These are phyloP conservation scores for Vanderwaltozyma yarrowii DNA, from an alignment of 805 yeast genomes.

Conservation along the genomic window DNA sequence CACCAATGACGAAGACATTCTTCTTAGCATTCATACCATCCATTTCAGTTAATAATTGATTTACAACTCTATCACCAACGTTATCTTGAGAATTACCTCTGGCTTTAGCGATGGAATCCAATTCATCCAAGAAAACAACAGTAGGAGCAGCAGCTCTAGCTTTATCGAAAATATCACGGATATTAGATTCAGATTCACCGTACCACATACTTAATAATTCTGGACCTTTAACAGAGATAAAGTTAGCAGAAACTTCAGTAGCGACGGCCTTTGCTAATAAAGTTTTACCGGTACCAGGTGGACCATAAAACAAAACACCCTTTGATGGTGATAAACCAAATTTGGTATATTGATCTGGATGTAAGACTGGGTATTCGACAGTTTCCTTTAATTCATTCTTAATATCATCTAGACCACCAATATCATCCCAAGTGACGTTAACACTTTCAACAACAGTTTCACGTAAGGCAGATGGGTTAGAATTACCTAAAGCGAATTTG, in stretches of 20 bases:
- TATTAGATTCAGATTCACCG: slow-evolving; percentile 96
- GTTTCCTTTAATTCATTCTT: slow-evolving; percentile 97
- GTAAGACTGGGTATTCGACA: slow-evolving; percentile 96
- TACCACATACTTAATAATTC: slow-evolving; percentile 89
- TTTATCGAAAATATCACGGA: slow-evolving; percentile 95
- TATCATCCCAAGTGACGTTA: slow-evolving; percentile 98
- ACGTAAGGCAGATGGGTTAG: slow-evolving; percentile 97
- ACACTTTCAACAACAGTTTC: slow-evolving; percentile 99
- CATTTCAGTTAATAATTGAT: slow-evolving; percentile 95
- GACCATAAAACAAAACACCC: slow-evolving; percentile 98
- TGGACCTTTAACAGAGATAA: slow-evolving; percentile 61
- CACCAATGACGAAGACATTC: slow-evolving; percentile 98
- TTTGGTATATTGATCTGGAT: slow-evolving; percentile 97
- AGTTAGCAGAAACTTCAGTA: slow-evolving; percentile 96
- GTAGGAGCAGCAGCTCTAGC: slow-evolving; percentile 99
- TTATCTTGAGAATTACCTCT: slow-evolving; percentile 94
- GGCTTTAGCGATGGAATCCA: slow-evolving; percentile 96
- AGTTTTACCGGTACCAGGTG: slow-evolving; percentile 99
- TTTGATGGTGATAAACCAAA: slow-evolving; percentile 96
- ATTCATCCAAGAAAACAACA: slow-evolving; percentile 95
- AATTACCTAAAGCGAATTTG: slow-evolving; percentile 93
- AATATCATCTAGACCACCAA: slow-evolving; percentile 96
- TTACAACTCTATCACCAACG: slow-evolving; percentile 97
- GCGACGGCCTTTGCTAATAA: slow-evolving; percentile 98
- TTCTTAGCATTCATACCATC: slow-evolving; percentile 99